phyloP scores from a whole-genome alignment of 2,329 filamentous ascomycete species.

The Penicillium sclerotigenum region DNA sequence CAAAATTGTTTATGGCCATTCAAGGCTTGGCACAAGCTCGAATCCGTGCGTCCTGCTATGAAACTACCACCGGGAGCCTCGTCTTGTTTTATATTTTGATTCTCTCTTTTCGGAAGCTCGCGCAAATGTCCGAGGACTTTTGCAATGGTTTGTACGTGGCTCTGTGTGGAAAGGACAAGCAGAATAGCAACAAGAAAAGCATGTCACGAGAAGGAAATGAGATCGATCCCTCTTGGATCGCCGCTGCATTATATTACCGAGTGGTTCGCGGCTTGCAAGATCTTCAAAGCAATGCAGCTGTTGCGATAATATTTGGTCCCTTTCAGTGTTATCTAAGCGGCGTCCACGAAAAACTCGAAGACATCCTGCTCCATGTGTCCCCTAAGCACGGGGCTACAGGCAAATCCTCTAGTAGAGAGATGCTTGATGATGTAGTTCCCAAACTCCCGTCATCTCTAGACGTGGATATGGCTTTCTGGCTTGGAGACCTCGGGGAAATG shows the following conservation, averaged over 20 bases:
- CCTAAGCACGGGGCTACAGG: neutral
- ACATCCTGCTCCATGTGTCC: slow-evolving; percentile 4
- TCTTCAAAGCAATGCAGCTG: neutral
- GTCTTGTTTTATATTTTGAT: slow-evolving; percentile 18
- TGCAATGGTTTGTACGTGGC: slow-evolving; percentile 9
- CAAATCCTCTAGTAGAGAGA: neutral
- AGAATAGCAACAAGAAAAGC: neutral
- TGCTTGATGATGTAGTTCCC: slow-evolving; percentile 6
- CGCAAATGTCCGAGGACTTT: slow-evolving; percentile 17
- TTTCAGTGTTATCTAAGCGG: neutral
- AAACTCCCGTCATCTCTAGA: neutral
- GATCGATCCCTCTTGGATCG: slow-evolving; percentile 16
- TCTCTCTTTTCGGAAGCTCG: slow-evolving; percentile 14
- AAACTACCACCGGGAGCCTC: slow-evolving; percentile 9
- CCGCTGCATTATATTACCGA: slow-evolving; percentile 17
- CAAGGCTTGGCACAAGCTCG: slow-evolving; percentile 10
- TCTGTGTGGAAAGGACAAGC: slow-evolving; percentile 11
- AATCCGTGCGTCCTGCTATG: slow-evolving; percentile 5
- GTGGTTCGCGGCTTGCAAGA: slow-evolving; percentile 9
- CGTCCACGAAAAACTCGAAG: neutral
- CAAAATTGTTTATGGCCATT: slow-evolving; percentile 16
- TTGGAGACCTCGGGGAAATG: neutral
- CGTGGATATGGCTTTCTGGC: slow-evolving; percentile 6
- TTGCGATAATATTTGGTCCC: slow-evolving; percentile 10
- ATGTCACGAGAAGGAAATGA: neutral